A percentile compares a stretch with the other conserved stretches of the same genome.
Evolutionary conservation across 2,329 filamentous ascomycete species (phyloP).

Genomic region (Sphaerulina musiva): DNA sequence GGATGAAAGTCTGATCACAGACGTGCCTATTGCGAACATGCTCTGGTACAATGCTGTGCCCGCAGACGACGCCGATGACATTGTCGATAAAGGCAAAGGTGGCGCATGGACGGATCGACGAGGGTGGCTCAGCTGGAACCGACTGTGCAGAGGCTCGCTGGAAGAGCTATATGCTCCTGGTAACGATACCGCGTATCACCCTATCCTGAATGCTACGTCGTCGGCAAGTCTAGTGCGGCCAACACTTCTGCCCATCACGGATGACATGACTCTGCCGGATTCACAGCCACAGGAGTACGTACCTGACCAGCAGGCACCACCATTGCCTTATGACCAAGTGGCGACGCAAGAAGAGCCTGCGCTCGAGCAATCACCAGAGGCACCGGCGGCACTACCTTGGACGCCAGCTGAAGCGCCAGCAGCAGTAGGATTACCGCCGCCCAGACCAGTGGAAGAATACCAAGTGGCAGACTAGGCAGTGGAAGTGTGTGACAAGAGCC

Average conservation of each 20-base stretch:
- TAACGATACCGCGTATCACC: slow-evolving; percentile 18
- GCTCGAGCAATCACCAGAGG: not conserved
- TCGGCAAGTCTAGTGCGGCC: not conserved
- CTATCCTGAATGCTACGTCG: not conserved
- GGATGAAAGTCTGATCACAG: slow-evolving; percentile 16
- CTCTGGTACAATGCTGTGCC: slow-evolving; percentile 25
- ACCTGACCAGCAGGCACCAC: not conserved
- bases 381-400: not conserved
- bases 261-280: not conserved
- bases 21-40: slow-evolving; percentile 21
- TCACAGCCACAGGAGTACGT: not conserved
- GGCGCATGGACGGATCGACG: slow-evolving; percentile 29
- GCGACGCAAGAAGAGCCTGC: not conserved
- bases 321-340: not conserved
- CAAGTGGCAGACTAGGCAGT: not conserved
- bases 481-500: not conserved
- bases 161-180: slow-evolving; percentile 16
- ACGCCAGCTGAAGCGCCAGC: not conserved
- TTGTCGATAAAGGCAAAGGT: slow-evolving; percentile 14
- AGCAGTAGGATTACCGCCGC: not conserved
- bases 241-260: not conserved
- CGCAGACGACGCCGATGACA: slow-evolving; percentile 20
- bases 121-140: slow-evolving; percentile 28
- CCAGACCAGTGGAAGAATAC: not conserved
- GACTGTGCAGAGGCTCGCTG: slow-evolving; percentile 23